These are phyloP conservation scores for Picea mariana DNA, from an alignment of 83 land plant genomes.

Conservation along the genomic window DNA sequence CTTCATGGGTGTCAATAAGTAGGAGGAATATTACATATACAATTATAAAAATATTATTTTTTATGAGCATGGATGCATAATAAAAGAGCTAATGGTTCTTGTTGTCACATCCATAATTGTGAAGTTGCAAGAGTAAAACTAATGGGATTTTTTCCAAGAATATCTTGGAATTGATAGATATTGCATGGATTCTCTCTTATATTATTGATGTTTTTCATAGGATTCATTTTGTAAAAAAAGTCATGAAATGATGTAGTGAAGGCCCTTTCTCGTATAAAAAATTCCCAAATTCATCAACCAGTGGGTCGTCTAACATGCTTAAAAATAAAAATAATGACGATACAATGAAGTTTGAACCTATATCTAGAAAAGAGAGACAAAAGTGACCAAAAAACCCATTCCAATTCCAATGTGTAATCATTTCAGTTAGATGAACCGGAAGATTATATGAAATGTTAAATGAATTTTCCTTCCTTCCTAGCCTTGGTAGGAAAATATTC, in stretches of 20 bases:
- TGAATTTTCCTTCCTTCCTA: not conserved
- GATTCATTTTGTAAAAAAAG: not conserved
- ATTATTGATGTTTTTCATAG: not conserved
- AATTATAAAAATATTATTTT: too few species aligned
- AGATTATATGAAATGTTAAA: not conserved
- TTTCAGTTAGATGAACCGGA: not conserved
- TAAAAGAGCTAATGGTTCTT: too few species aligned
- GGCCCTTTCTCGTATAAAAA: not conserved
- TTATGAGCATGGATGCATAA: too few species aligned
- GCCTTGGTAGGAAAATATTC: not conserved
- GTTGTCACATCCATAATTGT: not conserved
- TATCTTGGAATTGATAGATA: not conserved
- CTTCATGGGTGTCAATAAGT: not conserved
- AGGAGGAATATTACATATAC: not conserved
- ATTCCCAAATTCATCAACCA: not conserved
- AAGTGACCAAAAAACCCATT: not conserved
- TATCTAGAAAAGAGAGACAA: not conserved
- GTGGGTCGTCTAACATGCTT: not conserved
- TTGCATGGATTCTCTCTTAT: not conserved
- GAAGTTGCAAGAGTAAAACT: not conserved
- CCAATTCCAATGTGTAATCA: not conserved
- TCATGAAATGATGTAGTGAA: not conserved
- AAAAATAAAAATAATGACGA: not conserved
- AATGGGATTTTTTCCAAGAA: not conserved
- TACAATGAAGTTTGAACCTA: not conserved